Conservation (phyloP, 202 grass and related monocot genomes). For the Elaeis oleifera region DNA sequence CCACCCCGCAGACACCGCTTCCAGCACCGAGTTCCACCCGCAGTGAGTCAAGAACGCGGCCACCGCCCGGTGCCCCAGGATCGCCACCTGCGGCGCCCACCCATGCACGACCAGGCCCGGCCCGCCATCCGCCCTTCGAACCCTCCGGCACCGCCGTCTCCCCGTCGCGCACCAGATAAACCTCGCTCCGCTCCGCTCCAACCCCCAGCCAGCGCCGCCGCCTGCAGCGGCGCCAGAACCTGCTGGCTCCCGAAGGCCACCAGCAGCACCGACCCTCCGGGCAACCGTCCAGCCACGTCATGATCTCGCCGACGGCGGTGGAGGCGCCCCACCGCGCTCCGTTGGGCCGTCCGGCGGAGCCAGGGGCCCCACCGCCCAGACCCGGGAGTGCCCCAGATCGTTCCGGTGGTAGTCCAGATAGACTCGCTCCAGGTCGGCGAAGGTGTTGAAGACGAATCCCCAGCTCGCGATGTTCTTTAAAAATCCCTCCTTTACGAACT, state of each 20-base stretch:
- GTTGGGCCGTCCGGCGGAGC: background rate
- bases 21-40: slow-evolving; percentile 13
- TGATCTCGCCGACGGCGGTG: background rate
- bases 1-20: background rate
- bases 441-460: background rate
- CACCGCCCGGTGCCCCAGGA: slow-evolving; percentile 3
- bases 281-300: slow-evolving; percentile 41
- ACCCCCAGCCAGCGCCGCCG: background rate
- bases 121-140: background rate
- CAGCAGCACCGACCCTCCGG: slow-evolving; percentile 42
- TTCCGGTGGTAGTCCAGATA: background rate
- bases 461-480: background rate
- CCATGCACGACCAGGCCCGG: background rate
- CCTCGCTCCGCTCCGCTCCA: background rate
- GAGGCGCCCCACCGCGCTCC: slow-evolving; percentile 26
- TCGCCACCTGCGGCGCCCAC: slow-evolving; percentile 13
- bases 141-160: background rate
- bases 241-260: slow-evolving; percentile 51
- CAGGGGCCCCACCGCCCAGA: slow-evolving; percentile 41
- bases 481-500: slow-evolving; percentile 18
- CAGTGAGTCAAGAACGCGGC: slow-evolving; percentile 8
- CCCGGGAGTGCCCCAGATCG: slow-evolving; percentile 3
- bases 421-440: background rate
- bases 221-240: slow-evolving; percentile 1
- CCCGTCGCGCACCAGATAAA: background rate